Percentiles rank a stretch among this genome's conserved stretches.
phyloP scores from a whole-genome alignment of 305 asterid genomes.

The Solanum chacoense region DNA sequence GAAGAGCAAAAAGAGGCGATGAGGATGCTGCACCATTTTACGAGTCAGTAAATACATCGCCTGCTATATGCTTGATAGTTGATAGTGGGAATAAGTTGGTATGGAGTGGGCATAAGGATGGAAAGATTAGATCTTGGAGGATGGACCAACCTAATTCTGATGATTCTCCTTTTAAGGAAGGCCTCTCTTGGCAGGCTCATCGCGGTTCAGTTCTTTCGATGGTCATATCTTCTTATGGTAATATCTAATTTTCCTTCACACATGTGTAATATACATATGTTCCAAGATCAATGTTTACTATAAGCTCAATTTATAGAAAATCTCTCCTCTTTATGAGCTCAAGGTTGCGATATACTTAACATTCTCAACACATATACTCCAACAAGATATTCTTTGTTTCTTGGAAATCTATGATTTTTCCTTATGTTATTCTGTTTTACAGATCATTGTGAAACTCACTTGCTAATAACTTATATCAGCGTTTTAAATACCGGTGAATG shows the following conservation, averaged over 20 bases:
- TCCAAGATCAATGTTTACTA: background rate
- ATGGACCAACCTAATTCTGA: slow-evolving; percentile 62
- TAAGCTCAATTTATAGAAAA: background rate
- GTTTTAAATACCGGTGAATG: background rate
- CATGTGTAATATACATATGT: background rate
- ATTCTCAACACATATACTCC: background rate
- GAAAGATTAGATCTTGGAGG: slow-evolving; percentile 87
- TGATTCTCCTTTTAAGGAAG: slow-evolving; percentile 60
- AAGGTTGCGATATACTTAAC: background rate
- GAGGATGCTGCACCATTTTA: slow-evolving; percentile 90
- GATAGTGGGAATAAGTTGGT: slow-evolving; percentile 73
- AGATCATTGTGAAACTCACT: background rate
- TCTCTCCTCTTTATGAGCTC: background rate
- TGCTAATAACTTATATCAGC: background rate
- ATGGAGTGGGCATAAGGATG: slow-evolving; percentile 96
- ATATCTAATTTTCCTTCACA: background rate
- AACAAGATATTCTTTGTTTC: background rate
- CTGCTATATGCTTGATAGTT: slow-evolving; percentile 56
- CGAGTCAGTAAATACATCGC: slow-evolving; percentile 61
- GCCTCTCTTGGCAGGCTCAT: slow-evolving; percentile 93
- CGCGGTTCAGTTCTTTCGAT: slow-evolving; percentile 68
- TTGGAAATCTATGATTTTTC: background rate
- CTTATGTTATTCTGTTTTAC: background rate
- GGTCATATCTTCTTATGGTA: slow-evolving; percentile 79
- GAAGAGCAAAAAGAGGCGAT: slow-evolving; percentile 73